Conservation (phyloP, 768 basidiomycete genomes). For the Kwoniella mangroviensis region DNA sequence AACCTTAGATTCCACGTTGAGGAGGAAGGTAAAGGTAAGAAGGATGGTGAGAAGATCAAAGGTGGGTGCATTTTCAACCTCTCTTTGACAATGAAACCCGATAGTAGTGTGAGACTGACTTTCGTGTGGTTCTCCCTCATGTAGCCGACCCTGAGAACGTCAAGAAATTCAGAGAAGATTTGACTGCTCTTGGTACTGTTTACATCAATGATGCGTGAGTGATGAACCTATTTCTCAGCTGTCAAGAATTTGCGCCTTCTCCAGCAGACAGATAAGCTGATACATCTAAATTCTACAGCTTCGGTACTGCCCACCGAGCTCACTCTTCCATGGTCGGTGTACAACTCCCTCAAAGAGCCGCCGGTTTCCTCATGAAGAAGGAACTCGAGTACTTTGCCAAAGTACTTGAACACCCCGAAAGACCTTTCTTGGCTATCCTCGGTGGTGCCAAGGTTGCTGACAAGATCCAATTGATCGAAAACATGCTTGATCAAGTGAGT, state of each 20-base stretch:
- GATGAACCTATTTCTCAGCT: not conserved
- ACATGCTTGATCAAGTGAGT: slow-evolving; percentile 92
- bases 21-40: slow-evolving; percentile 96
- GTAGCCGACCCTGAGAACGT: slow-evolving; percentile 74
- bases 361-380: slow-evolving; percentile 97
- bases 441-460: slow-evolving; percentile 99
- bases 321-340: slow-evolving; percentile 99
- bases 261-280: too few relatives aligned
- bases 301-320: slow-evolving; percentile 96
- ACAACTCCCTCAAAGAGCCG: slow-evolving; percentile 85
- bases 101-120: too few relatives aligned
- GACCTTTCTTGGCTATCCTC: slow-evolving; percentile 96
- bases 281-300: slow-evolving; percentile 54
- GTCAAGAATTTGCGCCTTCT: too few relatives aligned
- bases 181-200: slow-evolving; percentile 91
- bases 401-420: slow-evolving; percentile 89
- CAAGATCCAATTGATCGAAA: slow-evolving; percentile 98
- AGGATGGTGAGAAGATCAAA: slow-evolving; percentile 86
- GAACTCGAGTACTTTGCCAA: slow-evolving; percentile 99
- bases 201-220: slow-evolving; percentile 89
- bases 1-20: slow-evolving; percentile 98
- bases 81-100: too few relatives aligned
- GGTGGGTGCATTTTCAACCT: slow-evolving; percentile 53
- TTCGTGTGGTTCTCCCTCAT: not conserved
- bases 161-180: slow-evolving; percentile 78